A percentile compares a stretch with the other conserved stretches of the same genome.
These are phyloP conservation scores for Schizochytrium sp. DNA, from an alignment of 108 stramenopile genomes.

Conservation along the genomic window DNA sequence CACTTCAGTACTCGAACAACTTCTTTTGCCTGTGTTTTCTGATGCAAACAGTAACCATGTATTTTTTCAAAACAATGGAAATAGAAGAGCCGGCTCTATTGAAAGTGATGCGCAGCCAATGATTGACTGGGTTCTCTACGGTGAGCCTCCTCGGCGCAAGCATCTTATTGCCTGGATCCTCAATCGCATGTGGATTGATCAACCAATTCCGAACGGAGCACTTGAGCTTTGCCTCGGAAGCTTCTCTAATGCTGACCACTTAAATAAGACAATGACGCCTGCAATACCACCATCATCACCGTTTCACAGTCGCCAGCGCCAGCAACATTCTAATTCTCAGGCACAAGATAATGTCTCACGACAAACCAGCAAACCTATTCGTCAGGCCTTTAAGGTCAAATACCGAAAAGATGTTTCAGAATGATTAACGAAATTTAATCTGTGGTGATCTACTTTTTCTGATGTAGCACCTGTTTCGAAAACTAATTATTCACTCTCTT, in stretches of 20 bases:
- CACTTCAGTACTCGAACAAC: background rate
- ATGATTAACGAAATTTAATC: background rate
- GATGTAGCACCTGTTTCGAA: too few relatives aligned
- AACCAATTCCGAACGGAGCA: background rate
- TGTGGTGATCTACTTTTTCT: too few relatives aligned
- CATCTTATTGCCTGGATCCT: constrained; percentile 47
- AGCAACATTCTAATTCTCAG: background rate
- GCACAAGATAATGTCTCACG: too few relatives aligned
- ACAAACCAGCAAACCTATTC: background rate
- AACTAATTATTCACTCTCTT: too few relatives aligned
- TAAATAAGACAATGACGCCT: constrained; percentile 14
- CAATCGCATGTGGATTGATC: constrained; percentile 38
- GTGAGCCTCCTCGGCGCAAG: constrained; percentile 55
- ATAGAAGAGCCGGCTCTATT: background rate
- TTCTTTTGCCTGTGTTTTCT: background rate
- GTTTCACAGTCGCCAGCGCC: background rate
- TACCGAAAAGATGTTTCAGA: background rate
- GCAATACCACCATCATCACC: constrained; percentile 50
- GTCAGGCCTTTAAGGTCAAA: background rate
- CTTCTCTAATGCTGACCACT: background rate
- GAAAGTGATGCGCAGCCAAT: constrained; percentile 3
- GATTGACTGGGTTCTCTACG: background rate
- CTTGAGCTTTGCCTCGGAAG: constrained; percentile 59
- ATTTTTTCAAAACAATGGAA: background rate
- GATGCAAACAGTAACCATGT: constrained; percentile 1